Evolutionary conservation across 2,329 filamentous ascomycete genomes (phyloP).

Genomic region (Aspergillus unguis): DNA sequence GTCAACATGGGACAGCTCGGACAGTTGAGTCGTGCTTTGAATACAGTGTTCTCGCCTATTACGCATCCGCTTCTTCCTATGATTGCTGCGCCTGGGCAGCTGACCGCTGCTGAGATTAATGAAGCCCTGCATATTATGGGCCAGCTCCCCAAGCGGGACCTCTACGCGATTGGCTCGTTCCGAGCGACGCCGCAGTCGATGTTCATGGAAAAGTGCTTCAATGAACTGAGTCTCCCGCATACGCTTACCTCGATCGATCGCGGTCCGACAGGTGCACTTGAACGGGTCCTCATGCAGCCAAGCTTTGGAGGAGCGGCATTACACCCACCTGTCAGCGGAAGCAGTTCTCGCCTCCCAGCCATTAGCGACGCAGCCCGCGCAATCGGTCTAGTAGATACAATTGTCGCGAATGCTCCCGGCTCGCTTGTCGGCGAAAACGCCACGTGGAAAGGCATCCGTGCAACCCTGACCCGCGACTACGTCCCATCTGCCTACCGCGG

Average conservation of each 20-base stretch:
- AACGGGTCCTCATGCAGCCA: conserved; percentile 67
- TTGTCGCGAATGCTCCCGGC: conserved; percentile 56
- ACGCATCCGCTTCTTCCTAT: conserved; percentile 80
- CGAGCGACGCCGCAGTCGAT: conserved; percentile 72
- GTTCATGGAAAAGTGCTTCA: conserved; percentile 82
- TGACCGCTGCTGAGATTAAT: conserved; percentile 84
- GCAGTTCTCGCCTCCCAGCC: conserved; percentile 58
- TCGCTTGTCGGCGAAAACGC: conserved; percentile 73
- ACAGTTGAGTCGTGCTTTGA: conserved; percentile 77
- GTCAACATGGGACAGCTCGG: conserved; percentile 87
- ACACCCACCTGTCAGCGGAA: conserved; percentile 64
- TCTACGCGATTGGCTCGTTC: conserved; percentile 75
- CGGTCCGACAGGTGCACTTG: conserved; percentile 63
- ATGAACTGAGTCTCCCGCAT: conserved; percentile 80
- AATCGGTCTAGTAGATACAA: conserved; percentile 79
- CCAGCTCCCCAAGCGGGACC: conserved; percentile 72
- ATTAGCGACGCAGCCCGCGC: conserved; percentile 73
- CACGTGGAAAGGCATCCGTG: conserved; percentile 79
- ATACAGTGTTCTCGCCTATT: conserved; percentile 83
- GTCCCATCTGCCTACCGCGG: conserved; percentile 77
- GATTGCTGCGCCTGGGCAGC: conserved; percentile 79
- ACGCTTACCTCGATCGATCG: conserved; percentile 73
- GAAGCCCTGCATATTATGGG: conserved; percentile 73
- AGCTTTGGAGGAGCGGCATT: conserved; percentile 81
- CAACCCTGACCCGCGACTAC: conserved; percentile 75